Percentiles rank a stretch among this genome's conserved stretches.
phyloP scores from a whole-genome alignment of 1,284 basidiomycete genomes.

The Cutaneotrichosporon dermatis region DNA sequence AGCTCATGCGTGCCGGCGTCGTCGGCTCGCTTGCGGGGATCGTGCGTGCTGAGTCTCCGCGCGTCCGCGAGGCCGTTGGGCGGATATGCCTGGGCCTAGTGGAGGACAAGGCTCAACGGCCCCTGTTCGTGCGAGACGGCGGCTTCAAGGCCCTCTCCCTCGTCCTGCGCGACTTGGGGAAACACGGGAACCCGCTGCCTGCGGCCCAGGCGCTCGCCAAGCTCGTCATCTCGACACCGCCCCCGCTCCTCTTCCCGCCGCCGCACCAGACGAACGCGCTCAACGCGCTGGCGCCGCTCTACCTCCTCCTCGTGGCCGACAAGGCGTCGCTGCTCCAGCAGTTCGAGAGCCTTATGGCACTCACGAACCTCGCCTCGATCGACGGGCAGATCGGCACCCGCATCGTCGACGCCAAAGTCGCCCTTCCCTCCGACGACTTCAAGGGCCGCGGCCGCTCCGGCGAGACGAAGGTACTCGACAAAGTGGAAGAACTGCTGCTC shows the following conservation, averaged over 20 bases:
- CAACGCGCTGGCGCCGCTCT: slow-evolving; percentile 73
- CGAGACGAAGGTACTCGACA: slow-evolving; percentile 50
- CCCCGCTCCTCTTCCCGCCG: slow-evolving; percentile 76
- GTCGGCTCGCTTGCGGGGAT: slow-evolving; percentile 61
- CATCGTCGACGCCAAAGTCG: slow-evolving; percentile 47
- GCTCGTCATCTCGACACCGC: slow-evolving; percentile 84
- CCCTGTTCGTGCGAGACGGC: slow-evolving; percentile 74
- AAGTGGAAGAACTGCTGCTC: slow-evolving; percentile 73
- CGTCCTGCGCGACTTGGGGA: slow-evolving; percentile 52
- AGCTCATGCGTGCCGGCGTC: slow-evolving; percentile 57
- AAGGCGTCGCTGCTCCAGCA: slow-evolving; percentile 69
- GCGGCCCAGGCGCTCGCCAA: slow-evolving; percentile 87
- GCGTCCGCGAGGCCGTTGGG: slow-evolving; percentile 44
- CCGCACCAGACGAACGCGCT: slow-evolving; percentile 64
- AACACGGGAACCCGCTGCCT: slow-evolving; percentile 54
- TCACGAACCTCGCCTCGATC: slow-evolving; percentile 90
- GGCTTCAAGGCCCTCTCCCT: slow-evolving; percentile 67
- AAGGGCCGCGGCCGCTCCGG: slow-evolving; percentile 5
- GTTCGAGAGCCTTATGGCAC: slow-evolving; percentile 90
- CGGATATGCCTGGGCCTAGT: slow-evolving; percentile 66
- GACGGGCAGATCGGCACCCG: slow-evolving; percentile 61
- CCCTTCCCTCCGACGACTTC: slow-evolving; percentile 22
- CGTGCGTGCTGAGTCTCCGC: slow-evolving; percentile 52
- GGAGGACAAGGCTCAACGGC: slow-evolving; percentile 70
- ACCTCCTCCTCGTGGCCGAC: slow-evolving; percentile 63